phyloP scores from a whole-genome alignment of 2,329 filamentous ascomycete genomes.

The Penicillium corylophilum region DNA sequence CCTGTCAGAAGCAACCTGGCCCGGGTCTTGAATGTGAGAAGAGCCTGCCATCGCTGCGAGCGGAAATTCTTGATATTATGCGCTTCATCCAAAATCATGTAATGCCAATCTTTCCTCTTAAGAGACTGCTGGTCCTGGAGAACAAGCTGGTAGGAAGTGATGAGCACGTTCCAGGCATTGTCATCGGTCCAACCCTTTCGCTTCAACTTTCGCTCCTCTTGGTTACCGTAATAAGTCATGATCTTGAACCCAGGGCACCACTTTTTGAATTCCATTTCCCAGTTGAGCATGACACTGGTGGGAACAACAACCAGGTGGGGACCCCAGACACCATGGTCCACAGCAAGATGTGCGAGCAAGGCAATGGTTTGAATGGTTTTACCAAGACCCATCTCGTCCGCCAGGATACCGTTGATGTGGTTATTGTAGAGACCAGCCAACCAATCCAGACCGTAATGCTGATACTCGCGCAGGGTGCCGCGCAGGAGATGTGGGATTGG shows the following conservation, averaged over 20 bases:
- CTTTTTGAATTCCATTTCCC: slow-evolving; percentile 99
- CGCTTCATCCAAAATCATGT: slow-evolving; percentile 96
- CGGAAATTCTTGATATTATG: slow-evolving; percentile 99
- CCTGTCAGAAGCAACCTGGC: slow-evolving; percentile 86
- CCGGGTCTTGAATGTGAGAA: slow-evolving; percentile 89
- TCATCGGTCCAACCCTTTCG: slow-evolving; percentile 91
- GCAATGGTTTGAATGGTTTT: slow-evolving; percentile 99
- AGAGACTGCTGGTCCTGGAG: slow-evolving; percentile 92
- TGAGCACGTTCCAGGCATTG: slow-evolving; percentile 93
- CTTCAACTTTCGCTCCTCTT: slow-evolving; percentile 88
- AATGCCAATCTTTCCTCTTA: slow-evolving; percentile 91
- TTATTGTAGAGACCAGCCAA: slow-evolving; percentile 88
- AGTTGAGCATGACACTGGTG: slow-evolving; percentile 97
- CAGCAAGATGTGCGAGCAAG: slow-evolving; percentile 86
- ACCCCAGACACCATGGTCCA: slow-evolving; percentile 88
- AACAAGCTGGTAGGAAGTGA: slow-evolving; percentile 96
- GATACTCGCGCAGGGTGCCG: slow-evolving; percentile 89
- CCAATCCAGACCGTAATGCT: slow-evolving; percentile 97
- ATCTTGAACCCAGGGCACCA: slow-evolving; percentile 97
- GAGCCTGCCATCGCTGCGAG: slow-evolving; percentile 92
- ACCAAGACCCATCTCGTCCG: slow-evolving; percentile 97
- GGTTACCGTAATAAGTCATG: slow-evolving; percentile 90
- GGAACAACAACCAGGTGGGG: slow-evolving; percentile 94
- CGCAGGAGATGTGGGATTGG: slow-evolving; percentile 79
- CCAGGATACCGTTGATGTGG: slow-evolving; percentile 91